Evolutionary conservation across 129 eudicot genomes (phyloP).

Genomic region (Smallanthus sonchifolius): DNA sequence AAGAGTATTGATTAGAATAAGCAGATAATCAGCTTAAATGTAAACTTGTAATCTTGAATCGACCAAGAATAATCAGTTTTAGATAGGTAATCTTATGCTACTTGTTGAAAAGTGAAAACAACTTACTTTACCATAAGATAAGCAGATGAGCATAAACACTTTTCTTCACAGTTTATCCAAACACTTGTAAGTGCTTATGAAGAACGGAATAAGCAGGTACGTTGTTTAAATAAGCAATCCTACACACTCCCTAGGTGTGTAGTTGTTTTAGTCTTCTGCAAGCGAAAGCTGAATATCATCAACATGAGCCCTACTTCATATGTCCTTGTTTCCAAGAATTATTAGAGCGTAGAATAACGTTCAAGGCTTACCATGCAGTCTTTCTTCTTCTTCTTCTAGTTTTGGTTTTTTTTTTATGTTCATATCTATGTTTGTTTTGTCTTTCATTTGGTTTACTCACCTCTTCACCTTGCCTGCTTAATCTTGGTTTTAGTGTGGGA

Average conservation of each 20-base stretch:
- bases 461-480: neutral
- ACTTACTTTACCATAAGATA: neutral
- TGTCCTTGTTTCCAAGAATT: neutral
- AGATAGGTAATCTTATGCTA: neutral
- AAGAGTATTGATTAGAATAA: neutral
- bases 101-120: neutral
- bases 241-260: neutral
- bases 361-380: neutral
- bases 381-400: neutral
- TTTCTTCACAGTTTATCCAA: neutral
- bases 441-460: constrained; percentile 9
- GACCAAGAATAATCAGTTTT: neutral
- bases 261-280: neutral
- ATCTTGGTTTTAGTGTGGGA: constrained; percentile 40
- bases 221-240: neutral
- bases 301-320: neutral
- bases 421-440: neutral
- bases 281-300: neutral
- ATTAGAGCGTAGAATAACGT: neutral
- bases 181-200: neutral
- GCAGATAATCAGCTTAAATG: neutral
- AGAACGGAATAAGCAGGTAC: neutral
- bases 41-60: neutral
- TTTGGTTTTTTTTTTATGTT: neutral
- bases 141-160: neutral